These are phyloP conservation scores for Chrysosporium queenslandicum DNA, from an alignment of 2,329 filamentous ascomycete genomes.

Conservation along the genomic window DNA sequence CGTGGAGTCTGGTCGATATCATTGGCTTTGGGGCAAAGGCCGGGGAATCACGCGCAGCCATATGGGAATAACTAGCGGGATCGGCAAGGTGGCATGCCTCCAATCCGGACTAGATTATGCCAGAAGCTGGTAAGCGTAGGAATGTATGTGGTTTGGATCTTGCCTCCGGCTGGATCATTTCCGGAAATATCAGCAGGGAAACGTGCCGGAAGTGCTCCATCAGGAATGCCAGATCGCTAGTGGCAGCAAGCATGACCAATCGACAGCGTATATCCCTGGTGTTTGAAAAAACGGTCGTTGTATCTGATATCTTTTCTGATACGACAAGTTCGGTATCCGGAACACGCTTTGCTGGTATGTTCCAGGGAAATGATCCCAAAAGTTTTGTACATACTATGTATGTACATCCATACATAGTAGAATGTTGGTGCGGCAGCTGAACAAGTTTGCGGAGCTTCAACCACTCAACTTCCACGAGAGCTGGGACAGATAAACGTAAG, in stretches of 20 bases:
- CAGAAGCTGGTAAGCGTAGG: background rate
- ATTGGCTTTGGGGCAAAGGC: background rate
- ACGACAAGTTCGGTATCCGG: background rate
- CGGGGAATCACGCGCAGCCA: background rate
- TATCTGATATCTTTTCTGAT: background rate
- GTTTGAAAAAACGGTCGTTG: background rate
- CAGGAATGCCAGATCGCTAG: background rate
- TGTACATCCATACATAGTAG: no score
- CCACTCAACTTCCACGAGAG: no score
- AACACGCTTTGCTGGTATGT: background rate
- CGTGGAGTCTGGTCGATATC: background rate
- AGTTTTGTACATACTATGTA: no score
- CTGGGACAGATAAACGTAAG: background rate
- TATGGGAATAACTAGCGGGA: background rate
- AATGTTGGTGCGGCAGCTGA: no score
- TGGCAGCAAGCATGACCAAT: background rate
- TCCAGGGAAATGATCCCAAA: slow-evolving; percentile 1
- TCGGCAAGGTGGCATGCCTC: background rate
- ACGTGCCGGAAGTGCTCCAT: background rate
- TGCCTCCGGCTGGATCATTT: background rate
- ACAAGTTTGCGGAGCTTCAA: background rate
- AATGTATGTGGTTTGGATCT: background rate
- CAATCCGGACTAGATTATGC: background rate
- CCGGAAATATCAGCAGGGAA: background rate
- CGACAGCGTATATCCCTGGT: background rate